Conservation (phyloP, 805 yeast genomes). For the Candida orba region DNA sequence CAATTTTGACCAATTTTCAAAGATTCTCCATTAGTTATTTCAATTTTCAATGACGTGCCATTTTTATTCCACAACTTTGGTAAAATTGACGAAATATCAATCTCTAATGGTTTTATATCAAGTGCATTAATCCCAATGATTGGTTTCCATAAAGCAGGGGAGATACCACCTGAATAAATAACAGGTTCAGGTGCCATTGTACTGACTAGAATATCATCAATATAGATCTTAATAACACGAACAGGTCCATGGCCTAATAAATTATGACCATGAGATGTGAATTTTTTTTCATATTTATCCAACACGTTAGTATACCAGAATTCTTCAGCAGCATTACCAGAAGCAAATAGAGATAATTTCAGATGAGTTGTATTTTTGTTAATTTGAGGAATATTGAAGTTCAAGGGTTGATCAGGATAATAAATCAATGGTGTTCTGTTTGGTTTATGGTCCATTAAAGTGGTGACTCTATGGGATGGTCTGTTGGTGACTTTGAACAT, state of each 20-base stretch:
- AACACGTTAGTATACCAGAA: constrained; percentile 69
- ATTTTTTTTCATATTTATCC: constrained; percentile 38
- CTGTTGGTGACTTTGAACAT: constrained; percentile 16
- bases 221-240: constrained; percentile 55
- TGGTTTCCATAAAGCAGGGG: constrained; percentile 78
- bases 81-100: constrained; percentile 64
- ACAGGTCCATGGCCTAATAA: constrained; percentile 64
- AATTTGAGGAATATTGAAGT: constrained; percentile 37
- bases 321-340: constrained; percentile 78
- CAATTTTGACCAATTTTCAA: constrained; percentile 36
- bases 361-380: constrained; percentile 45
- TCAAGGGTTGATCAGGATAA: constrained; percentile 33
- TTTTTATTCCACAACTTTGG: constrained; percentile 54
- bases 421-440: constrained; percentile 38
- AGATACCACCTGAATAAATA: constrained; percentile 73
- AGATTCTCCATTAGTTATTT: constrained; percentile 42
- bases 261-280: constrained; percentile 31
- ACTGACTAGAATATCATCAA: constrained; percentile 54
- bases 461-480: constrained; percentile 16
- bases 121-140: constrained; percentile 68
- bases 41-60: constrained; percentile 37
- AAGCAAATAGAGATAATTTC: constrained; percentile 50
- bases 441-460: constrained; percentile 12
- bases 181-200: constrained; percentile 64
- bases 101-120: constrained; percentile 61